Base-by-base conservation (phyloP, 139 green algal species). In the Chara braunii region DNA sequence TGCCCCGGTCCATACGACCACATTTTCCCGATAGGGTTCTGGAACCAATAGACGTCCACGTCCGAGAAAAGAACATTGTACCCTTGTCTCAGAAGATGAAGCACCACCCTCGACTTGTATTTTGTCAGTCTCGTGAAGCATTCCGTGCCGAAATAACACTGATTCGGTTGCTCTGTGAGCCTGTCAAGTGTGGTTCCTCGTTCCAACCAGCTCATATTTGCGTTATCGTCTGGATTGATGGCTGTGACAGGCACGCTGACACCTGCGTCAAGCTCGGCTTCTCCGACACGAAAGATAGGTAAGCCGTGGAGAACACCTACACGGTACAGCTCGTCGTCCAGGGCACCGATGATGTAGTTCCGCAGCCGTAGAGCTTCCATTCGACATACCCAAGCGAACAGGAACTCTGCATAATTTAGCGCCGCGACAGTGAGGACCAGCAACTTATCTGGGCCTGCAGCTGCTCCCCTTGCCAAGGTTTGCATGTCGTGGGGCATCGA, bases 31-130 rank as follows among this genome's bases (percentile, higher is more conserved):
- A 63, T 28, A 33, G 65, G 59, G 22, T 74, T 43, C 24, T 23
- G 32, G 36, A 74, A 74, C 65, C 65, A 74, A 23, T 71, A 71
- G 37, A 74, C 30, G 34, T 74, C 65, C 0, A 71, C 65, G 30
- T 74, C 65, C 26, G 23, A 51, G 3, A 74, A 63, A 14, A 74
- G 58, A 26, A 72, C 65, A 28, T 62, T 22, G 58, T 72, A 72
- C n/a, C 65, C 65, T 8, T 60, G 59, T 23, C 56, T 32, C 32
- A 74, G 44, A 14, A 74, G 18, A 4, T 12, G 29, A 29, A 72
- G 8, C 1, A 72, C 65, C 11, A 32, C 8, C 3, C 56, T 53
- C 5, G 56, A 71, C 32, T 73, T 73, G 14, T 70, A 36, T 32
- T 73, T 73, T 26, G 64, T 73, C 18, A 73, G 26, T 12, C 35